Conservation (phyloP, 441 rosid species). For the Syzygium malaccense region DNA sequence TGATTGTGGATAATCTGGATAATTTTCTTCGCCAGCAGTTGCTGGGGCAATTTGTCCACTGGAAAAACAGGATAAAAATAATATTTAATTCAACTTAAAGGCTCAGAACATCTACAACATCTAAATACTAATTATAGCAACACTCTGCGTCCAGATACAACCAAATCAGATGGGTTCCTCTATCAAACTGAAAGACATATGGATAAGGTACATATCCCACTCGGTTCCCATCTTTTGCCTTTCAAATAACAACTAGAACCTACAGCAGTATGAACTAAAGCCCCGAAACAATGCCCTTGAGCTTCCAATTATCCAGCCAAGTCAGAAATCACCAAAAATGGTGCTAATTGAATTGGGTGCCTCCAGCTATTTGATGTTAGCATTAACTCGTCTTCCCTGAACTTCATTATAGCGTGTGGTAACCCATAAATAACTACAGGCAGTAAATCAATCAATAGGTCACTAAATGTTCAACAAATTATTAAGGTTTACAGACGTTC, state of each 20-base stretch:
- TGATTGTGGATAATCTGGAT: slow-evolving; percentile 37
- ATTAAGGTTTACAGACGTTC: not conserved
- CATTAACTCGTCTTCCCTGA: not conserved
- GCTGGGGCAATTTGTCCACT: slow-evolving; percentile 36
- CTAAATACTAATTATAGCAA: not conserved
- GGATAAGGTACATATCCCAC: not conserved
- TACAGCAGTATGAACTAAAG: not conserved
- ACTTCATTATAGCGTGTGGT: not conserved
- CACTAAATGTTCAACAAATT: not conserved
- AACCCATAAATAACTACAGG: not conserved
- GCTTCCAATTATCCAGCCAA: not conserved
- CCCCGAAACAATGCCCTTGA: not conserved
- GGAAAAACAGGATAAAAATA: slow-evolving; percentile 8
- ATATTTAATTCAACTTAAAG: not conserved
- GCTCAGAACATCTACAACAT: not conserved
- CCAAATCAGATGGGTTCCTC: not conserved
- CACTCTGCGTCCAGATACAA: not conserved
- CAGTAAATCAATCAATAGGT: not conserved
- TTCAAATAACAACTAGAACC: not conserved
- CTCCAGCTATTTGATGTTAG: not conserved
- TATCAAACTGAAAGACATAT: not conserved
- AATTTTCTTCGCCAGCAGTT: slow-evolving; percentile 46
- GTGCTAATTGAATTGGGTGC: not conserved
- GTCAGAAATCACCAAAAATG: not conserved
- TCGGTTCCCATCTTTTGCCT: not conserved